Percentiles rank a stretch among this genome's conserved stretches.
Conservation (phyloP, 2,329 filamentous ascomycete genomes). For the Dichotomopilus funicola region DNA sequence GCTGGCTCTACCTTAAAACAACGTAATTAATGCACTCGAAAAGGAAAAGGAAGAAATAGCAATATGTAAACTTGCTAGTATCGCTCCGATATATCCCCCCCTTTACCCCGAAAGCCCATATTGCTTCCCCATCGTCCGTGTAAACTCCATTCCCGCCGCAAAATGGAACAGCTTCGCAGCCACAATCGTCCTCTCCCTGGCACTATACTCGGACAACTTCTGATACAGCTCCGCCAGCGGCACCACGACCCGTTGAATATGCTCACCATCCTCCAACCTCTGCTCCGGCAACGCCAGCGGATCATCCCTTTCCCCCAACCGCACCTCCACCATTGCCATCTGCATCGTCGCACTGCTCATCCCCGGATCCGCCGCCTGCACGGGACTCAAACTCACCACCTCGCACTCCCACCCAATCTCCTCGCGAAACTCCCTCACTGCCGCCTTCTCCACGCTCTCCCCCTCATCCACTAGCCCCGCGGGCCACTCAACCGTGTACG, state of each 20-base stretch:
- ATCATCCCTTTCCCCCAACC: slow-evolving; percentile 43
- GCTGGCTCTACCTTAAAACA: too few relatives aligned
- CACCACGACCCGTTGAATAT: slow-evolving; percentile 54
- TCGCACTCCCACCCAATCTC: slow-evolving; percentile 52
- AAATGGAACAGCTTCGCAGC: slow-evolving; percentile 56
- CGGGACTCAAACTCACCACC: slow-evolving; percentile 42
- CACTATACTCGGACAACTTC: slow-evolving; percentile 40
- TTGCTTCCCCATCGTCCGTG: slow-evolving; percentile 25
- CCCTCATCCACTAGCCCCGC: slow-evolving; percentile 47
- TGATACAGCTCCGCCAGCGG: slow-evolving; percentile 51
- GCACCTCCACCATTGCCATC: slow-evolving; percentile 53
- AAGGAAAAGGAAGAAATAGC: too few relatives aligned
- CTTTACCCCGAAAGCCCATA: slow-evolving; percentile 6
- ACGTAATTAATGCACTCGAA: too few relatives aligned
- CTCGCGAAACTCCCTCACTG: slow-evolving; percentile 47
- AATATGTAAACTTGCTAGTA: not conserved
- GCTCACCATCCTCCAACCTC: slow-evolving; percentile 53
- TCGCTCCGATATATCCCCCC: not conserved
- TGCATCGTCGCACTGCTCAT: slow-evolving; percentile 56
- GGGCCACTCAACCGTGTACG: slow-evolving; percentile 48
- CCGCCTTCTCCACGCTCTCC: slow-evolving; percentile 46
- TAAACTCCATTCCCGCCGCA: slow-evolving; percentile 50
- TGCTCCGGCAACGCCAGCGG: slow-evolving; percentile 46
- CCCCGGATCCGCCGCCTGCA: slow-evolving; percentile 51
- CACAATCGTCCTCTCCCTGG: slow-evolving; percentile 45